phyloP scores from a whole-genome alignment of 1,139 yeast genomes.

The Lodderomyces elongisporus region DNA sequence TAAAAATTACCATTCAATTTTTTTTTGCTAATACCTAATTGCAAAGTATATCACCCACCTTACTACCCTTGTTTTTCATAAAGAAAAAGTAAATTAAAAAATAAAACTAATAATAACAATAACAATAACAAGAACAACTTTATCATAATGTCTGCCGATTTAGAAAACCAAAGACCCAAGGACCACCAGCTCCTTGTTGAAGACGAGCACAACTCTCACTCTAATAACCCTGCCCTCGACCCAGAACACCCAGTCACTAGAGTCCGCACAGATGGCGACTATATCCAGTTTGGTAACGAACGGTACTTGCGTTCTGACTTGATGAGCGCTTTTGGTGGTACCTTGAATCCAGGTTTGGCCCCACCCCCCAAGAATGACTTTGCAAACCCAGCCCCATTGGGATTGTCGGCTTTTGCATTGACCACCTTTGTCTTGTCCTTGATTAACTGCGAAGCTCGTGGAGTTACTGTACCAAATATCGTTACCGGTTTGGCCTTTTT shows the following conservation, averaged over 20 bases:
- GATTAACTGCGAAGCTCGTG: conserved; percentile 35
- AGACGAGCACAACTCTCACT: conserved; percentile 1
- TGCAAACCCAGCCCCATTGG: conserved; percentile 88
- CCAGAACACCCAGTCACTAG: conserved; percentile 19
- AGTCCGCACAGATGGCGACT: conserved; percentile 45
- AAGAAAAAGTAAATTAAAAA: background rate
- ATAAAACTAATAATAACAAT: background rate
- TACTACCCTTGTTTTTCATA: too few species aligned
- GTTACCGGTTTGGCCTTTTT: conserved; percentile 69
- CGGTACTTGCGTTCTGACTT: conserved; percentile 61
- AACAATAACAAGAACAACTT: background rate
- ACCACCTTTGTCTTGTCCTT: conserved; percentile 79
- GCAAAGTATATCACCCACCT: too few species aligned
- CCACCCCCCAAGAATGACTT: conserved; percentile 66
- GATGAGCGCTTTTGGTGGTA: conserved; percentile 70
- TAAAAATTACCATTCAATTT: too few species aligned
- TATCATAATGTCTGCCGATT: conserved; percentile 16
- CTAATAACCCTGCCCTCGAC: conserved; percentile 10
- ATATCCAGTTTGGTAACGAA: conserved; percentile 67
- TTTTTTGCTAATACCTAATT: too few species aligned
- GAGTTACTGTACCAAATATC: conserved; percentile 29
- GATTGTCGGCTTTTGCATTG: conserved; percentile 76
- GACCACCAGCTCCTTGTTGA: conserved; percentile 19
- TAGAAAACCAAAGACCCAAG: conserved; percentile 27
- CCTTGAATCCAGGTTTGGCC: conserved; percentile 57